These are phyloP conservation scores for Microcyclospora pomicola DNA, from an alignment of 2,329 filamentous ascomycete genomes.

Conservation along the genomic window DNA sequence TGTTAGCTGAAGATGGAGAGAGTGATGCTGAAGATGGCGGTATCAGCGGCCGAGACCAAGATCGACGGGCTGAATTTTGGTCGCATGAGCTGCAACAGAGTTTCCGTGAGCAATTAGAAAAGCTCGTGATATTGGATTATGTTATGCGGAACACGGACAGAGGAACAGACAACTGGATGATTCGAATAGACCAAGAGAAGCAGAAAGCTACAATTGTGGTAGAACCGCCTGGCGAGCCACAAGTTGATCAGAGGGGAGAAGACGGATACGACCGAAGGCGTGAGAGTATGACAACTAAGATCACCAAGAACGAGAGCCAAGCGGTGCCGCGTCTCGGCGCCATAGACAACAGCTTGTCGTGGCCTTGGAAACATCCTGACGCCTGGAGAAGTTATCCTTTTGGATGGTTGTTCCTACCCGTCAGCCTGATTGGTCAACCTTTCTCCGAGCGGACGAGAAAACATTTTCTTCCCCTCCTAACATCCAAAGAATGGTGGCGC, in stretches of 20 bases:
- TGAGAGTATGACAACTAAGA: conserved; percentile 66
- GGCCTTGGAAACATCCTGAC: conserved; percentile 98
- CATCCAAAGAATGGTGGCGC: conserved; percentile 92
- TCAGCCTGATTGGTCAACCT: conserved; percentile 87
- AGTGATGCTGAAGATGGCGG: conserved; percentile 18
- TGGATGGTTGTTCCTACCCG: conserved; percentile 93
- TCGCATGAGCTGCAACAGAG: conserved; percentile 77
- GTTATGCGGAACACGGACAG: conserved; percentile 98
- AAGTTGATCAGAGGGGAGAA: conserved; percentile 20
- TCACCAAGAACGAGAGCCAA: conserved; percentile 24
- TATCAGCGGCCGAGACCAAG: conserved; percentile 18
- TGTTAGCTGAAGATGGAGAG: conserved; percentile 33
- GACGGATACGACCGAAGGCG: conserved; percentile 36
- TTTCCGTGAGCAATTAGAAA: conserved; percentile 90
- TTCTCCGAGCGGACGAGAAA: conserved; percentile 89
- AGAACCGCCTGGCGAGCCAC: conserved; percentile 51
- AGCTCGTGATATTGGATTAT: conserved; percentile 92
- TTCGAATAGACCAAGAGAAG: conserved; percentile 78
- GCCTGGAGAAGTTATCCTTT: conserved; percentile 89
- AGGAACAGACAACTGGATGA: conserved; percentile 98
- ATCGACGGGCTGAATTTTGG: conserved; percentile 55
- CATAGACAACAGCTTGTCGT: conserved; percentile 95
- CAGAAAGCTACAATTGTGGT: conserved; percentile 75
- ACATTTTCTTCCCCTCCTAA: conserved; percentile 90
- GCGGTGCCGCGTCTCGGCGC: conserved; percentile 68